A percentile compares a stretch with the other conserved stretches of the same genome.
Evolutionary conservation across 805 yeast species (phyloP).

Genomic region (Schizosaccharomyces cryophilus): DNA sequence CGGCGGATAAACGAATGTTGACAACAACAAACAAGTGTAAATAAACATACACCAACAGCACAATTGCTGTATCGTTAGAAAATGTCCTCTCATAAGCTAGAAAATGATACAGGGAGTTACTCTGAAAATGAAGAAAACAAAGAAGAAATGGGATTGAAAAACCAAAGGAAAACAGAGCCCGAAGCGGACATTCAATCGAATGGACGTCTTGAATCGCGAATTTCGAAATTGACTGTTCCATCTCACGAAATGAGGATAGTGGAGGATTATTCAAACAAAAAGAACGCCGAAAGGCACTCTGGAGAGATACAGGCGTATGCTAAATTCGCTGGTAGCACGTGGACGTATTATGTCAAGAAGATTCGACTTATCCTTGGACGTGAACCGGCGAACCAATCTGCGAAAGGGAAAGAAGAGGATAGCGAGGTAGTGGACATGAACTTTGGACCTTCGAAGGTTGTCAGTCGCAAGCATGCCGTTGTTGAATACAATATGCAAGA

Average conservation of each 20-base stretch:
- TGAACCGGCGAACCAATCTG: conserved; percentile 6
- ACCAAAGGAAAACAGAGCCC: background rate
- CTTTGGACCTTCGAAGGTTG: conserved; percentile 93
- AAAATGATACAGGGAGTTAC: background rate
- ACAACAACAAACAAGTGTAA: background rate
- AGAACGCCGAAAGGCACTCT: conserved; percentile 22
- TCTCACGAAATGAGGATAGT: conserved; percentile 58
- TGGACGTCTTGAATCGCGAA: conserved; percentile 16
- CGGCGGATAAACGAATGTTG: background rate
- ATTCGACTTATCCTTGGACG: conserved; percentile 66
- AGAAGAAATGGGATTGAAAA: background rate
- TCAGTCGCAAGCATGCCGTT: conserved; percentile 68
- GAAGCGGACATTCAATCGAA: background rate
- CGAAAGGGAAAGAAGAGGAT: background rate
- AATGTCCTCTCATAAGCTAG: background rate
- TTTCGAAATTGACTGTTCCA: conserved; percentile 44
- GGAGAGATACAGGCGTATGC: conserved; percentile 90
- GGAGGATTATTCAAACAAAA: conserved; percentile 44
- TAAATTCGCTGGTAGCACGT: conserved; percentile 59
- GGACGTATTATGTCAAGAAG: conserved; percentile 84
- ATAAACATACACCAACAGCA: conserved; percentile 1
- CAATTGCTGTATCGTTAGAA: background rate
- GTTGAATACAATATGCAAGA: conserved; percentile 51
- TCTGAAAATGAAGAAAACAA: background rate
- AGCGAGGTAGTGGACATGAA: conserved; percentile 45